Percentiles rank a stretch among this genome's conserved stretches.
Evolutionary conservation across 1,284 basidiomycete genomes (phyloP).

Genomic region (Mycosarcoma mackinlayi): DNA sequence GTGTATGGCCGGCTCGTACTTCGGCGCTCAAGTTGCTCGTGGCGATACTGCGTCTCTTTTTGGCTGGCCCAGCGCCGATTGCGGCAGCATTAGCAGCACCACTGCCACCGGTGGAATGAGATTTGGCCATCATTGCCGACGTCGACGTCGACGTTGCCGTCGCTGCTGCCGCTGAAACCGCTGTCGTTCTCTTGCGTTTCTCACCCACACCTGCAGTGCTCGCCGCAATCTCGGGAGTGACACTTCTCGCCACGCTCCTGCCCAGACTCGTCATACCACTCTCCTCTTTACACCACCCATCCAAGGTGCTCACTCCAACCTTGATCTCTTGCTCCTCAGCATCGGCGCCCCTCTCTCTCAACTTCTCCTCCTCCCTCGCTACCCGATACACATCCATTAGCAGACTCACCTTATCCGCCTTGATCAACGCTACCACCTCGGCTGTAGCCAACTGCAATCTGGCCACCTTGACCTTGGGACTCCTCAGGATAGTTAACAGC

Average conservation of each 20-base stretch:
- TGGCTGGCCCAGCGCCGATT: not conserved
- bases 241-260: conserved; percentile 26
- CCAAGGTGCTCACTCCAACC: conserved; percentile 55
- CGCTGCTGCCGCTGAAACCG: not conserved
- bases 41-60: conserved; percentile 29
- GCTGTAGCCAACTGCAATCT: conserved; percentile 71
- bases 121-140: conserved; percentile 15
- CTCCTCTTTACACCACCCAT: conserved; percentile 53
- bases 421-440: conserved; percentile 70
- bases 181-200: conserved; percentile 7
- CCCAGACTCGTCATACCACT: conserved; percentile 22
- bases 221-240: conserved; percentile 15
- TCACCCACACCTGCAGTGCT: not conserved
- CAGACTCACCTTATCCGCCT: conserved; percentile 70
- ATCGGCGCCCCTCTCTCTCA: conserved; percentile 46
- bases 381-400: conserved; percentile 72
- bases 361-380: conserved; percentile 68
- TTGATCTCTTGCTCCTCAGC: conserved; percentile 51
- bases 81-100: too few species aligned
- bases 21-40: not conserved
- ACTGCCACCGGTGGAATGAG: conserved; percentile 11
- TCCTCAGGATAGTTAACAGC: conserved; percentile 70
- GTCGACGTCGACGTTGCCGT: too few species aligned
- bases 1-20: not conserved
- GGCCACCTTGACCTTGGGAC: conserved; percentile 68